Conservation (phyloP, 345 rosid genomes). For the Syzygium aqueum region DNA sequence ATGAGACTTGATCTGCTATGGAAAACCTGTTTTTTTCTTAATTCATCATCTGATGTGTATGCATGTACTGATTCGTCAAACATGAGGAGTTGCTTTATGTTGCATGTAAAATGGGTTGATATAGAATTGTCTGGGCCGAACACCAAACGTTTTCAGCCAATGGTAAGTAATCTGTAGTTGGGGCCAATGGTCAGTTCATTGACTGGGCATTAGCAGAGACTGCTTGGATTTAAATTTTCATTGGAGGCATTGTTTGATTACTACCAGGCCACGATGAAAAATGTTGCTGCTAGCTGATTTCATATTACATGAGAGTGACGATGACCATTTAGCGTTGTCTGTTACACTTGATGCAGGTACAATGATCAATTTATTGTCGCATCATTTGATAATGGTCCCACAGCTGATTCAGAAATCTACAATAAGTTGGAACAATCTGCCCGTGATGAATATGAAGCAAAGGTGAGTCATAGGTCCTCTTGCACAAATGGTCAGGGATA, state of each 20-base stretch:
- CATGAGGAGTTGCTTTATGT: background rate
- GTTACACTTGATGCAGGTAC: slow-evolving; percentile 34
- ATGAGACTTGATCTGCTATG: background rate
- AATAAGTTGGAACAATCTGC: slow-evolving; percentile 54
- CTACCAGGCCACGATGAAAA: background rate
- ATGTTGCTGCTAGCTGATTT: background rate
- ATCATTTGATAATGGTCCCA: slow-evolving; percentile 81
- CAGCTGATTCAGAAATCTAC: slow-evolving; percentile 72
- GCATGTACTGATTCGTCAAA: background rate
- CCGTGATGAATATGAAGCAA: slow-evolving; percentile 80
- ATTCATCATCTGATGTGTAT: background rate
- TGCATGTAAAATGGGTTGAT: background rate
- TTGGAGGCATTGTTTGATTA: background rate
- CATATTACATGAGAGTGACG: background rate
- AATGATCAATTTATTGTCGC: slow-evolving; percentile 71
- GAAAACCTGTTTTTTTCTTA: background rate
- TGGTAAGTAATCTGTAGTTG: background rate
- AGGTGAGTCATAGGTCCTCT: slow-evolving; percentile 33
- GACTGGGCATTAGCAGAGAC: background rate
- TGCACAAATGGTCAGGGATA: background rate
- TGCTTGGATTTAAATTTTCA: background rate
- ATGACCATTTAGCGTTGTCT: background rate
- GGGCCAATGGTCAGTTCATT: background rate
- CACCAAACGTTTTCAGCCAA: background rate
- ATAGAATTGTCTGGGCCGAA: background rate